Conservation (phyloP, 495 filamentous ascomycete genomes). For the Astrocystis sublimbata region DNA sequence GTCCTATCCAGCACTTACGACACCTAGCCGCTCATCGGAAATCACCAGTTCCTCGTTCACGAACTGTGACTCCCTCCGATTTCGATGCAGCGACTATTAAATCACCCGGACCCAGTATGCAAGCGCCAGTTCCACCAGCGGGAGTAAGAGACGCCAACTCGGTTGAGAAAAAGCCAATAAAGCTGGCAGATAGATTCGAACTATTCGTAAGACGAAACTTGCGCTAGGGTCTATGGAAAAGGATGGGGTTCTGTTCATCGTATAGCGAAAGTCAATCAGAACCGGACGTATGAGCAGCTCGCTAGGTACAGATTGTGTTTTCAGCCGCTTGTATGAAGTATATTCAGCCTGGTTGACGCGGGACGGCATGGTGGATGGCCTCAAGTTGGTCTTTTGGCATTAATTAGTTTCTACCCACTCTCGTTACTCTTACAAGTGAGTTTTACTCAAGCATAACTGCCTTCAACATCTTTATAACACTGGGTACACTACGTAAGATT, state of each 20-base stretch:
- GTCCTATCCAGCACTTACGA: slow-evolving; percentile 22
- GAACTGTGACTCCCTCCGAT: background rate
- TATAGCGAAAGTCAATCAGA: background rate
- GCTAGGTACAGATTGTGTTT: background rate
- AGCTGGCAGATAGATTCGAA: background rate
- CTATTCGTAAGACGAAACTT: background rate
- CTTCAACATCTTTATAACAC: background rate
- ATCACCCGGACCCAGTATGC: background rate
- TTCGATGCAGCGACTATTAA: background rate
- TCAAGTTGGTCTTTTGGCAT: background rate
- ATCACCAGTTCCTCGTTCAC: slow-evolving; percentile 16
- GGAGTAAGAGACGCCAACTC: background rate
- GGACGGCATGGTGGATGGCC: background rate
- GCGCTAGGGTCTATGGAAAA: background rate
- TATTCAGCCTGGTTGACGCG: background rate
- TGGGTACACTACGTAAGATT: background rate
- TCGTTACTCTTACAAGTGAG: background rate
- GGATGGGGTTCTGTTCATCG: too few relatives aligned
- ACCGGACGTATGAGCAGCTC: background rate
- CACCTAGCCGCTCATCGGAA: slow-evolving; percentile 13
- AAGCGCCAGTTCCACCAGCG: background rate
- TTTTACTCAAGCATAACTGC: background rate
- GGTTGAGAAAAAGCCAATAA: background rate
- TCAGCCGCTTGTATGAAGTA: background rate
- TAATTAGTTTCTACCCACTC: background rate